Evolutionary conservation across 2,329 filamentous ascomycete species (phyloP), one percentile per base, ranked within the genome.

Genomic region (Myotisia sp.): DNA sequence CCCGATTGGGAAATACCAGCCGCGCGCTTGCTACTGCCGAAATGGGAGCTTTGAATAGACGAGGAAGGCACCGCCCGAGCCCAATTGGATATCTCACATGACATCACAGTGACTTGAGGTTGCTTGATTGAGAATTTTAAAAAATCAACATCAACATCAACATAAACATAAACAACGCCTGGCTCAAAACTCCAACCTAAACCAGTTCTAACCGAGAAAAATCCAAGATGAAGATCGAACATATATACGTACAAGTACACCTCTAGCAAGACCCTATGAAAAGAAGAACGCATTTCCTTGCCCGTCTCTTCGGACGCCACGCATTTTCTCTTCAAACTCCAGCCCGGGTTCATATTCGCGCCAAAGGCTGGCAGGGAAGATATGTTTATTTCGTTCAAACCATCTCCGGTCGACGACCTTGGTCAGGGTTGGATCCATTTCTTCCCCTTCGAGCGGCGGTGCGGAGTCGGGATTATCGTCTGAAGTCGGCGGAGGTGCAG

Each of bases 301-400:
- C 8, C 71, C 71, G 59, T 98, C 90, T 49, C 84, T 80, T 47
- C 82, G 72, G 24, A 86, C 71, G 45, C 55, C 82, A 70, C 50
- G 74, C 70, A 60, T 92, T 42, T 58, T 61, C 42, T 63, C 55
- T 39, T 59, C 54, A 43, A 64, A 92, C 48, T 94, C 81, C 56
- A 80, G 82, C 41, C 83, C 82, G 0, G 85, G 79, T 45, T 93
- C 86, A 54, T 92, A 98, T 42, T 92, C 81, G 47, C 86, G 83
- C 90, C 90, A 98, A 29, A 87, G 71, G 53, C 83, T 95, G 13
- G 87, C 87, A 0, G 90, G 90, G 54, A 87, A 98, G 38, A 98
- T 95, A 57, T 98, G 90, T 60, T 95, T 98, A 55, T 95, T 94
- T 50, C 77, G 74, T 63, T 94, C 85, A 55, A 94, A 98, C 90